phyloP scores from a whole-genome alignment of 2,329 filamentous ascomycete genomes.

The Nannizzia gypsea region DNA sequence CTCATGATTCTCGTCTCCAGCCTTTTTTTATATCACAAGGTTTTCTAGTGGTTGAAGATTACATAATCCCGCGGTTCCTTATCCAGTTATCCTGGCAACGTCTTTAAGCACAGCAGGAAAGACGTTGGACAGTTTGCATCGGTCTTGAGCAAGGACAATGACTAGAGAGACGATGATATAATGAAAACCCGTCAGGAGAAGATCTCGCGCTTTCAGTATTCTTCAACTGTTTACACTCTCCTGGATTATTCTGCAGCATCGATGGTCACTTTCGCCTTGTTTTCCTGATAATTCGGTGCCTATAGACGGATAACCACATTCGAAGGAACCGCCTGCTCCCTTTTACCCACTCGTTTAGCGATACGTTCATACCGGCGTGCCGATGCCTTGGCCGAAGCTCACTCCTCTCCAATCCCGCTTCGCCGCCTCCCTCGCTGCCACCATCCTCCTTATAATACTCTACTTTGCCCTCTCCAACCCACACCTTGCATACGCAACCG shows the following conservation, averaged over 20 bases:
- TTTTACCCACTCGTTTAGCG: neutral
- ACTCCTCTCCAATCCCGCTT: constrained; percentile 61
- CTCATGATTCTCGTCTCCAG: neutral
- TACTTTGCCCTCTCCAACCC: constrained; percentile 50
- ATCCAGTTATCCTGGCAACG: neutral
- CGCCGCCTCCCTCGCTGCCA: constrained; percentile 52
- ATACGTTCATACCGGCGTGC: constrained; percentile 13
- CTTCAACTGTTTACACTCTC: neutral
- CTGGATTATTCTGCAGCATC: neutral
- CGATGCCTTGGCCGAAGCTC: constrained; percentile 39
- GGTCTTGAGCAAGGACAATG: neutral
- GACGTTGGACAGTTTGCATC: neutral
- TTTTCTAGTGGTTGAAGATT: neutral
- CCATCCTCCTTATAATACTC: constrained; percentile 47
- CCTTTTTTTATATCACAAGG: neutral
- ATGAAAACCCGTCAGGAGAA: neutral
- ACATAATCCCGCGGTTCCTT: neutral
- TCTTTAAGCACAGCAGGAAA: neutral
- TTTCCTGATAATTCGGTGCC: neutral
- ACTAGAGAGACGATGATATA: neutral
- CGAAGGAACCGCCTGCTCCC: neutral
- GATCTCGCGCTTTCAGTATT: neutral
- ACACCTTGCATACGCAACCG: constrained; percentile 51
- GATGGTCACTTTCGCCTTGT: neutral
- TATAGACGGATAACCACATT: constrained; percentile 48